phyloP scores from a whole-genome alignment of 1,284 basidiomycete genomes.

The Ganoderma sinense region DNA sequence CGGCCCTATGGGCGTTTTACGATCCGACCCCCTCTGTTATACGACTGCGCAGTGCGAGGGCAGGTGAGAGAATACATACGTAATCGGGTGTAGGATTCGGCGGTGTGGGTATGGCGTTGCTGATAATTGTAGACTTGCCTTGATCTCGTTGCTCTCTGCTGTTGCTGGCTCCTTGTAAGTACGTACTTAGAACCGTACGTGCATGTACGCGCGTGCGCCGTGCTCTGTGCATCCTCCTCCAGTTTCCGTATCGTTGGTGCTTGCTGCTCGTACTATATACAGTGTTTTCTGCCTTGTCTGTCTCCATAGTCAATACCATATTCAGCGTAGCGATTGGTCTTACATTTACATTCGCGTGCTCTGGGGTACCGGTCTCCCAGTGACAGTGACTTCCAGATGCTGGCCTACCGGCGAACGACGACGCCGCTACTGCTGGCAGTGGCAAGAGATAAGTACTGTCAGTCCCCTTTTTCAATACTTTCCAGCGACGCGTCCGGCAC shows the following conservation, averaged over 20 bases:
- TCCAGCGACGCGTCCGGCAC: no score
- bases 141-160: neutral
- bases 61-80: slow-evolving; percentile 1
- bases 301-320: slow-evolving; percentile 1
- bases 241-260: slow-evolving; percentile 4
- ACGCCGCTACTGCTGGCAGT: no score
- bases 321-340: neutral
- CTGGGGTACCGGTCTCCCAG: no score
- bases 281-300: neutral
- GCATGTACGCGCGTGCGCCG: neutral
- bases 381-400: no score
- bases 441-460: no score
- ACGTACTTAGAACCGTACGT: neutral
- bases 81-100: slow-evolving; percentile 1
- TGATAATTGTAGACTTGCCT: slow-evolving; percentile 1
- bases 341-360: neutral
- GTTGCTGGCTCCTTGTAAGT: neutral
- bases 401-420: no score
- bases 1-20: no score
- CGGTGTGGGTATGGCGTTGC: neutral
- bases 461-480: no score
- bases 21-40: no score
- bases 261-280: slow-evolving; percentile 7
- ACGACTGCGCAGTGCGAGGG: neutral
- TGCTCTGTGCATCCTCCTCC: neutral